These are phyloP conservation scores for Telfairia occidentalis DNA, from an alignment of 331 rosid species.

Conservation along the genomic window DNA sequence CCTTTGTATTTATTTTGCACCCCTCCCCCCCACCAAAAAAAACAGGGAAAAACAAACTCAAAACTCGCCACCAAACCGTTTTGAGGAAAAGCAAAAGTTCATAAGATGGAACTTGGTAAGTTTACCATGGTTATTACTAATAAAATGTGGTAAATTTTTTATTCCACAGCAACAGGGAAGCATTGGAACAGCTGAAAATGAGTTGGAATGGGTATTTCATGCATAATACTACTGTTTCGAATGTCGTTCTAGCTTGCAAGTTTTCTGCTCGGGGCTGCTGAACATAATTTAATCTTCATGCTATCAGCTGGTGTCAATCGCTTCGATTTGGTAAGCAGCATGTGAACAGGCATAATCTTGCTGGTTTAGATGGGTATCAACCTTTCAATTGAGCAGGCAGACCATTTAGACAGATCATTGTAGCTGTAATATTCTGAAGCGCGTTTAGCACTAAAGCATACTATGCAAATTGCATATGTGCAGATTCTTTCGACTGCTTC, in stretches of 20 bases:
- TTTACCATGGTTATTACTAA: background rate
- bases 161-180: slow-evolving; percentile 61
- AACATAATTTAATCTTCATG: background rate
- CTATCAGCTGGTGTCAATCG: background rate
- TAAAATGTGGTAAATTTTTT: background rate
- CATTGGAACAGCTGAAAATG: slow-evolving; percentile 49
- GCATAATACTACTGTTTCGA: slow-evolving; percentile 78
- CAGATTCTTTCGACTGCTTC: slow-evolving; percentile 12
- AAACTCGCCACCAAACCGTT: too few species aligned
- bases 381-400: slow-evolving; percentile 5
- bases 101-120: background rate
- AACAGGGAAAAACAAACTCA: too few species aligned
- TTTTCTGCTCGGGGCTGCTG: background rate
- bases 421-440: slow-evolving; percentile 17
- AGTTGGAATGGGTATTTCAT: slow-evolving; percentile 78
- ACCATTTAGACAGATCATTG: background rate
- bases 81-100: too few species aligned
- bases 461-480: slow-evolving; percentile 12
- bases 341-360: background rate
- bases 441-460: slow-evolving; percentile 48
- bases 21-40: background rate
- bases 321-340: background rate
- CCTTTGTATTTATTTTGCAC: background rate
- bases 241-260: background rate
- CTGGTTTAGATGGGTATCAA: background rate